Evolutionary conservation across 495 filamentous ascomycete genomes (phyloP).

Genomic region (Xylaria intraflava): DNA sequence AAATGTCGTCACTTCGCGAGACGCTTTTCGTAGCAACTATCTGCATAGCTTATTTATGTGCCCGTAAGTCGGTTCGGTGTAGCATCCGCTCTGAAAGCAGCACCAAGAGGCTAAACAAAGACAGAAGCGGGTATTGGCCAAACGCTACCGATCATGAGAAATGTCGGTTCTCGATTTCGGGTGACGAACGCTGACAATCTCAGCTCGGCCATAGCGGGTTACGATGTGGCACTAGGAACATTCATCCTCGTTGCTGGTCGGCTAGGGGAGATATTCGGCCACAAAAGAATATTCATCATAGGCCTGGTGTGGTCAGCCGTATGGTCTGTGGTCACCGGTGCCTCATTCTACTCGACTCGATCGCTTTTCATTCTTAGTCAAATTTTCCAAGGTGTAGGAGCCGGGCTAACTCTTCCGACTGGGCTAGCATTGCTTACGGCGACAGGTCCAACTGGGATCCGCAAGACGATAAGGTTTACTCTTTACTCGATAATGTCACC

Average conservation of each 20-base stretch:
- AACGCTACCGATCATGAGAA: constrained; percentile 18
- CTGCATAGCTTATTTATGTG: constrained; percentile 25
- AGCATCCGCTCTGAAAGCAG: constrained; percentile 21
- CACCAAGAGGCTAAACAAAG: constrained; percentile 32
- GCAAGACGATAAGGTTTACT: constrained; percentile 45
- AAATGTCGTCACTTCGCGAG: neutral
- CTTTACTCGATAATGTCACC: constrained; percentile 49
- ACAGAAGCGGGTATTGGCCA: constrained; percentile 41
- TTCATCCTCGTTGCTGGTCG: constrained; percentile 55
- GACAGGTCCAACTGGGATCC: constrained; percentile 35
- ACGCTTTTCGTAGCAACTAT: constrained; percentile 20
- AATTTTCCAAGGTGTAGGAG: constrained; percentile 47
- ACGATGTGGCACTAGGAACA: constrained; percentile 53
- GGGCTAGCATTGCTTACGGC: constrained; percentile 42
- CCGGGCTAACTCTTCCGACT: constrained; percentile 46
- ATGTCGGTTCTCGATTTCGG: constrained; percentile 28
- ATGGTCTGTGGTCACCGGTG: constrained; percentile 55
- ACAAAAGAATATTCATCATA: constrained; percentile 53
- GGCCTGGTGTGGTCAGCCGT: constrained; percentile 58
- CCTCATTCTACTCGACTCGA: constrained; percentile 29
- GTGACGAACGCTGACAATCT: constrained; percentile 34
- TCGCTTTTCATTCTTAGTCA: constrained; percentile 42
- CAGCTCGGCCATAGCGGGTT: constrained; percentile 45
- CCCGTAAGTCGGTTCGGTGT: constrained; percentile 16
- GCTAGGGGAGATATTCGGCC: constrained; percentile 58